Evolutionary conservation across 345 rosid species (phyloP), one percentile per base, ranked within the genome.

Genomic region (Gynandropsis gynandra): DNA sequence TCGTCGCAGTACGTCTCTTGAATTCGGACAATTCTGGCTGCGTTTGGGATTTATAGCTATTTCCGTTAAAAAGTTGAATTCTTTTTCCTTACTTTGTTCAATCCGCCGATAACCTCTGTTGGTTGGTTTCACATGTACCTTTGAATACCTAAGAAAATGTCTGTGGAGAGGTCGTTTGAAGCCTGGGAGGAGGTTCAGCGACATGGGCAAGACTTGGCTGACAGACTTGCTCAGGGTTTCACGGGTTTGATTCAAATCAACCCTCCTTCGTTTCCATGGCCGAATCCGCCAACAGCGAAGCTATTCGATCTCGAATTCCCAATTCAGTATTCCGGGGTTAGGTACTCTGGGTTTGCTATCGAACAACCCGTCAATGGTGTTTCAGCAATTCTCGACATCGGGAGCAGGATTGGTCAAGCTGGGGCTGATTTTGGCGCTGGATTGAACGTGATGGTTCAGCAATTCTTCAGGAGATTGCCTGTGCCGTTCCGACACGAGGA

Each of bases 141-240:
- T 43, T 54, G 61, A 47, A 29, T 17, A 45, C 47, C 4, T 11
- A 9, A n/a, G 19, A 33, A 14, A 42, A 89, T 86, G 94, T 89
- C 97, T 10, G 83, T 78, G 45, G 97, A 83, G 65, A 83, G 94
- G 56, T 80, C 95, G 19, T 75, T 89, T 16, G 97, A 86, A 70
- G 94, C 94, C 6, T 89, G 97, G 97, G 97, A 89, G 69, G 94
- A 81, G 78, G 94, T 89, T 43, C 97, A 83, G 55, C 69, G 97
- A 51, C 97, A 89, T 18, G 95, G 97, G 9, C 94, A 72, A 67
- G 97, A 86, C 77, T 63, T 89, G 5, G 96, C 97, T 17, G 97
- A 83, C 62, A 53, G 94, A 56, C 72, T 89, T 9, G 81, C 97
- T 9, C 97, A 89, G 56, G 94, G 97, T 1, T 83, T 89, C 58